Evolutionary conservation across 1,284 basidiomycete genomes (phyloP).

Genomic region (Porphyrellus sp.): DNA sequence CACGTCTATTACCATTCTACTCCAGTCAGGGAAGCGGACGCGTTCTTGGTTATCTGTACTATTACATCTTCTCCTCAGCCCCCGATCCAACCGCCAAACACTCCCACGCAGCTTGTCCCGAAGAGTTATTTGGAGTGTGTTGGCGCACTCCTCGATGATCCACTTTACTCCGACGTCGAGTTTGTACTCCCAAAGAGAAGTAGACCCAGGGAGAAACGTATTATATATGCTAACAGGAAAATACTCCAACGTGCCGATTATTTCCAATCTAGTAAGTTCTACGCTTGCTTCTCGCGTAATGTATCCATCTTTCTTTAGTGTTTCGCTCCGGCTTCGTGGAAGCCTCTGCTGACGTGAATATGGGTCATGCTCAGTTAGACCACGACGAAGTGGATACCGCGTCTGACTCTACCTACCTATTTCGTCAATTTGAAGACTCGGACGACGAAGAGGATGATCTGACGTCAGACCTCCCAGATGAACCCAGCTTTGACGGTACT

Average conservation of each 20-base stretch:
- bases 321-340: slow-evolving; percentile 68
- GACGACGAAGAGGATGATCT: slow-evolving; percentile 54
- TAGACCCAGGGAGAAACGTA: slow-evolving; percentile 39
- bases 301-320: slow-evolving; percentile 44
- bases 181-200: slow-evolving; percentile 64
- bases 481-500: slow-evolving; percentile 30
- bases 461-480: slow-evolving; percentile 29
- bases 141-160: slow-evolving; percentile 75
- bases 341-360: slow-evolving; percentile 34
- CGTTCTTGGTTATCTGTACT: slow-evolving; percentile 75
- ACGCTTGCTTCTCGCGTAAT: neutral
- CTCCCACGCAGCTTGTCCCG: slow-evolving; percentile 57
- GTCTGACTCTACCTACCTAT: slow-evolving; percentile 29
- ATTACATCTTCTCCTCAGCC: slow-evolving; percentile 67
- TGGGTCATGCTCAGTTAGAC: slow-evolving; percentile 11
- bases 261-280: slow-evolving; percentile 59
- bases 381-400: slow-evolving; percentile 28
- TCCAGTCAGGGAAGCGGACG: slow-evolving; percentile 56
- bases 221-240: slow-evolving; percentile 65
- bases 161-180: slow-evolving; percentile 77
- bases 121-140: slow-evolving; percentile 63
- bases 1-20: slow-evolving; percentile 63
- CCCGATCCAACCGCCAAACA: slow-evolving; percentile 45
- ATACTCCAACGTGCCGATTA: slow-evolving; percentile 73
- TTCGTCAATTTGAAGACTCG: slow-evolving; percentile 53